Evolutionary conservation across 1,284 basidiomycete species (phyloP), one percentile per base, ranked within the genome.

Genomic region (Boletus mariae): DNA sequence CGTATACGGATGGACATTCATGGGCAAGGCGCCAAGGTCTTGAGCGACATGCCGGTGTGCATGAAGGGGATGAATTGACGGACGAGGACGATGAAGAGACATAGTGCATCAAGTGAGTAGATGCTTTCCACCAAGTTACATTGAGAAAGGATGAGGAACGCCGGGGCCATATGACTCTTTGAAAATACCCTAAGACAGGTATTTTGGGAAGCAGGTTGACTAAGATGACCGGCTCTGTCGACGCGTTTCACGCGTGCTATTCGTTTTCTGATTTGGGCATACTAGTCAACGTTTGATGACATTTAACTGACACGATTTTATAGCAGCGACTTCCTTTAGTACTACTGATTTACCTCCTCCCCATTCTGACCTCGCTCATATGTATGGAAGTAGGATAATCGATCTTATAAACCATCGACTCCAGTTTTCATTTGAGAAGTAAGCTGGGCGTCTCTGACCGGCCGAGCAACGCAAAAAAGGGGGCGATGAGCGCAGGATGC

Each of bases 1-100:
- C 95, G 0, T 88, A 90, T 55, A 90, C 90, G 0, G 89, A 98
- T 65, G 97, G 97, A 1, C 83, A 84, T 64, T 77, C 82, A 0
- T 99, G 87, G 87, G 83, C 85, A 6, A 83, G 92, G 41, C 72
- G 79, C 37, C 71, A 79, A 10, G 90, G 92, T 9, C 76, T 78
- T 54, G 76, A 79, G 37, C 68, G 74, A 13, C 88, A 90, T 59
- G 62, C 67, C 5, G 87, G 88, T 13, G 63, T 90, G 1, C 68
- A 77, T 41, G 73, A 73, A 32, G 85, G 84, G 2, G 87, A 90
- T 55, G 87, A 89, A 60, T 70, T 89, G 40, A 90, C 87, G 1
- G 87, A 90, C 60, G 84, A 85, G 8, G 85, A 87, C 11, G 82
- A 87, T 4, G 73, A 72, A 10, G 69, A 69, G 45, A 11, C 35